Evolutionary conservation across 768 basidiomycete species (phyloP), one percentile per base, ranked within the genome.

Genomic region (Tulasnella sp.): DNA sequence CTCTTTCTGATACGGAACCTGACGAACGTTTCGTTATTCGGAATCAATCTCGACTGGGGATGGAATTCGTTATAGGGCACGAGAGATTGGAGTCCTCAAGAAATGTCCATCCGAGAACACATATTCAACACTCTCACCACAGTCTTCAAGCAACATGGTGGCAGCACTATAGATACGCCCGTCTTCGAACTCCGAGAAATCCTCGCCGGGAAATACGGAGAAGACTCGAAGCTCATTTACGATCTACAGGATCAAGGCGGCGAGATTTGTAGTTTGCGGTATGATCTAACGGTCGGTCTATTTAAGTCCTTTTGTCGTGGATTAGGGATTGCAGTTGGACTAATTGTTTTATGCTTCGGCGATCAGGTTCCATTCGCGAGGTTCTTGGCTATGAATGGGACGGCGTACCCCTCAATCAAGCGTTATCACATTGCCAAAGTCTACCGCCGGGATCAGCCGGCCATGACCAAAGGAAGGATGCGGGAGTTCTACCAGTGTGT

Each of bases 381-480:
- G 30, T 93, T 91, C 71, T 75, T 99, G 17, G 94, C 96, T 25
- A 98, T 99, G 92, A 82, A 82, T 60, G 87, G 90, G n/a, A 82
- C 81, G n/a, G 63, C 67, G 45, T 70, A 84, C 77, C 63, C 79
- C 70, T 65, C 71, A 27, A 75, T 83, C 62, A 98, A 98, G 73
- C 70, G 97, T 12, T 99, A 92, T 84, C 96, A 98, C 70, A 84
- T 99, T 52, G 93, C 92, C n/a, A 99, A 98, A 73, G 96, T 99
- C 19, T 99, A 98, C 71, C 77, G 96, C 62, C 75, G 96, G 68
- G 96, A 99, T 72, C 91, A 84, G 63, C 96, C 96, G 0, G 93
- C 93, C 59, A 92, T 98, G 85, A 86, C 84, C 27, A 99, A 99
- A 74, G 96, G 96, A 0, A 78, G 96, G 25, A 96, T 99, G 93